These are phyloP conservation scores for Aspergillus heteromorphus DNA, from an alignment of 495 filamentous ascomycete genomes.

Conservation along the genomic window DNA sequence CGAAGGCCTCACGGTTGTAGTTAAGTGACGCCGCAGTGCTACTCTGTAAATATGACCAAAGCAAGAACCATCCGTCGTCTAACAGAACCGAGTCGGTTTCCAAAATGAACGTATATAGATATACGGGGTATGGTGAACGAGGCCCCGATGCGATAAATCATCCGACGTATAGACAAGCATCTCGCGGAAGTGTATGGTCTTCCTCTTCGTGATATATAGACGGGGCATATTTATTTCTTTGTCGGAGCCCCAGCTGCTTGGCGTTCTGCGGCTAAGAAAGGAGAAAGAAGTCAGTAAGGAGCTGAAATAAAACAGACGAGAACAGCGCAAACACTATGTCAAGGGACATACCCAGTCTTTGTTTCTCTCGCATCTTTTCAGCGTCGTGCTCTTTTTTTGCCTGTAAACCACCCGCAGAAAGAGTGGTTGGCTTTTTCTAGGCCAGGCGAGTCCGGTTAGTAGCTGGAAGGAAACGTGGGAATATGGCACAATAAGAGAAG, in stretches of 20 bases:
- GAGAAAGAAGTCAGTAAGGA: not conserved
- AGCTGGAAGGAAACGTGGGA: not conserved
- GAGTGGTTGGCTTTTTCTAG: conserved; percentile 59
- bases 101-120: not conserved
- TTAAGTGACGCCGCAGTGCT: not conserved
- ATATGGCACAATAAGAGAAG: not conserved
- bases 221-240: conserved; percentile 19
- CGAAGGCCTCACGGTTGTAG: not conserved
- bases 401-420: conserved; percentile 61
- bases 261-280: conserved; percentile 7
- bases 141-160: not conserved
- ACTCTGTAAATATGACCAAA: not conserved
- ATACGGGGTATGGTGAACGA: not conserved
- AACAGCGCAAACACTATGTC: not conserved
- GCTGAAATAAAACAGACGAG: not conserved
- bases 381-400: conserved; percentile 72
- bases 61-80: no score
- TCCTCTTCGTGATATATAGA: not conserved
- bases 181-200: not conserved
- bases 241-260: conserved; percentile 14
- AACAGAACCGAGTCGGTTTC: not conserved
- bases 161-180: not conserved
- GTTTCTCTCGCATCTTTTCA: conserved; percentile 85
- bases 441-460: conserved; percentile 1
- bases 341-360: conserved; percentile 61